Base-by-base conservation (phyloP, 495 filamentous ascomycete species). In the Amorphotheca resinae region DNA sequence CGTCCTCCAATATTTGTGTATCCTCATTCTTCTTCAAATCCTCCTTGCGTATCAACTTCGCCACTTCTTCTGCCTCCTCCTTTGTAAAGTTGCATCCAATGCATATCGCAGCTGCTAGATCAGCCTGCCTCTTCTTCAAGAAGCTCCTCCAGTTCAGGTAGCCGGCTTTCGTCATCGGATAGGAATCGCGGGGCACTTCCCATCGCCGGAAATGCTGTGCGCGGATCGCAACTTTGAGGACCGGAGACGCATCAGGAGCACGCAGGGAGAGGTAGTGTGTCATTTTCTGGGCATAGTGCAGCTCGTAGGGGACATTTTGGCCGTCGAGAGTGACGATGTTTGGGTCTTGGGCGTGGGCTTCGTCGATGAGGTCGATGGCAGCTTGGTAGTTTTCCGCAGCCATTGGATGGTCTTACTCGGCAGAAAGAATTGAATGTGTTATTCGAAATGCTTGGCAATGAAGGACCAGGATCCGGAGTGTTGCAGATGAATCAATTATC, bases 181-280 rank as follows among this genome's bases (percentile, higher is more conserved):
- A 87, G 31, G 64, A 71, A 44, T 58, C 57, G 18, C 84, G 77
- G 0, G 82, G 81, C 11, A 87, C 70, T 60, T 88, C 81, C 82
- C 82, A 91, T 52, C 84, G 80, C 38, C 72, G 33, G 44, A 89
- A 79, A 62, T 91, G 84, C 60, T 91, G 84, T 16, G 84, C 84
- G 44, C 82, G 79, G 45, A 85, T 76, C 21, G 84, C 84, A 43
- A 89, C 66, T 18, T 71, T 72, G 30, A 91, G 68, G 34, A 68
- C 55, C 11, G 78, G 74, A 2, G 79, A 73, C 14, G 83, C 76
- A 25, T 61, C 39, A 0, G 80, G 72, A 22, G 59, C 45, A 42
- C 72, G 68, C 2, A 61, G 56, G 9, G 64, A 51, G 14, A 91
- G 76, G 65, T 80, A 86, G 26, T 56, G 55, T 37, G 78, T 83